Evolutionary conservation across 768 basidiomycete genomes (phyloP).

Genomic region (Pholiota conissans): DNA sequence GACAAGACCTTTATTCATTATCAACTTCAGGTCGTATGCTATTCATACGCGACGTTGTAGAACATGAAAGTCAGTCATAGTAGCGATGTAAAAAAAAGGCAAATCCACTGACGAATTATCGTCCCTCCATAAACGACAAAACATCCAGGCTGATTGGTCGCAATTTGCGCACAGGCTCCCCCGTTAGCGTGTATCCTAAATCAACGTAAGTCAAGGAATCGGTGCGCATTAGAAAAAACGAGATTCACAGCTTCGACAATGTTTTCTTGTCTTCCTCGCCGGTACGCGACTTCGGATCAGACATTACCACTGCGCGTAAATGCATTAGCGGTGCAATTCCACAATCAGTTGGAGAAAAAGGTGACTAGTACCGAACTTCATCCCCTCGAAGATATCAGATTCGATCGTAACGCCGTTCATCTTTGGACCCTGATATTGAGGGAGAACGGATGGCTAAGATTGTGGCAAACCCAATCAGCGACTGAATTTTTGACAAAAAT

Average conservation of each 20-base stretch:
- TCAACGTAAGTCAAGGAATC: too few relatives aligned
- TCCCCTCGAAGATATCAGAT: constrained; percentile 67
- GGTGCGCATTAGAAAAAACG: too few relatives aligned
- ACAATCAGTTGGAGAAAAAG: not conserved
- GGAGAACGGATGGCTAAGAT: constrained; percentile 55
- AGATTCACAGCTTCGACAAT: constrained; percentile 67
- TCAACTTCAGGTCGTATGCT: constrained; percentile 72
- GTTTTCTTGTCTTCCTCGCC: constrained; percentile 70
- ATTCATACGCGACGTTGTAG: too few relatives aligned
- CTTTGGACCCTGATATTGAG: constrained; percentile 66
- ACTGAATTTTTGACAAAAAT: not conserved
- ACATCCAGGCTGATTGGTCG: constrained; percentile 50
- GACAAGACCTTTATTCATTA: constrained; percentile 67
- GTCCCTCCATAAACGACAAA: constrained; percentile 71
- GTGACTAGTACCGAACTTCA: constrained; percentile 72
- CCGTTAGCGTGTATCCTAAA: constrained; percentile 78
- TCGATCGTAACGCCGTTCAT: constrained; percentile 59
- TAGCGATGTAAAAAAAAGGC: too few relatives aligned
- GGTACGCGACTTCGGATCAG: constrained; percentile 70
- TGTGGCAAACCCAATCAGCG: too few relatives aligned
- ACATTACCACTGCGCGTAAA: constrained; percentile 64
- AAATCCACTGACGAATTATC: constrained; percentile 66
- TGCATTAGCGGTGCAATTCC: not conserved
- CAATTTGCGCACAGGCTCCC: constrained; percentile 62
- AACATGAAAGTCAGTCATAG: too few relatives aligned